Evolutionary conservation across 345 rosid genomes (phyloP).

Genomic region (Chamaenerion angustifolium): DNA sequence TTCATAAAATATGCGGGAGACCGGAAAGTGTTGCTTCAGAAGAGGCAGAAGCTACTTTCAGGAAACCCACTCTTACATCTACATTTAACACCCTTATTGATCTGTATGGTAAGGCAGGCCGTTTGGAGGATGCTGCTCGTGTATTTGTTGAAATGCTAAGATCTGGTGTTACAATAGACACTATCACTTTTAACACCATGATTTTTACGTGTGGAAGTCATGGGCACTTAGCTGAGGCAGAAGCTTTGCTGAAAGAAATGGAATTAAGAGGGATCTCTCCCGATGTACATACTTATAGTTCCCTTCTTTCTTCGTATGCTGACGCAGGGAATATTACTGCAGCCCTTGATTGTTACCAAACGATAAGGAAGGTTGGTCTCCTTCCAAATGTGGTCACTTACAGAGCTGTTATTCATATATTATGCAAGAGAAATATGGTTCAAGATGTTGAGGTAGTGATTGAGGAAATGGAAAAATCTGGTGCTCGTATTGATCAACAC

Average conservation of each 20-base stretch:
- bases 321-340: conserved; percentile 53
- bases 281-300: conserved; percentile 75
- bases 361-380: conserved; percentile 62
- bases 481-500: conserved; percentile 45
- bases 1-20: conserved; percentile 62
- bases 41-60: conserved; percentile 19
- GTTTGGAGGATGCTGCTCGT: conserved; percentile 63
- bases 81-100: conserved; percentile 78
- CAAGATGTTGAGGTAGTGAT: conserved; percentile 49
- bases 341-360: conserved; percentile 44
- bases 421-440: conserved; percentile 60
- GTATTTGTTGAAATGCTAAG: conserved; percentile 69
- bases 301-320: conserved; percentile 59
- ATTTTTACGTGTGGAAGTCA: conserved; percentile 73
- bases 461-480: conserved; percentile 41
- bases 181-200: conserved; percentile 81
- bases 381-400: conserved; percentile 61
- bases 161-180: conserved; percentile 58
- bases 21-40: conserved; percentile 17
- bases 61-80: conserved; percentile 54
- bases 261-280: conserved; percentile 51
- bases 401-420: conserved; percentile 57
- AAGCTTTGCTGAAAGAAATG: conserved; percentile 60
- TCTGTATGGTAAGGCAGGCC: conserved; percentile 87
- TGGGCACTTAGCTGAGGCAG: conserved; percentile 66